Conservation (phyloP, 176 grass and related monocot species). For the Phragmites australis region DNA sequence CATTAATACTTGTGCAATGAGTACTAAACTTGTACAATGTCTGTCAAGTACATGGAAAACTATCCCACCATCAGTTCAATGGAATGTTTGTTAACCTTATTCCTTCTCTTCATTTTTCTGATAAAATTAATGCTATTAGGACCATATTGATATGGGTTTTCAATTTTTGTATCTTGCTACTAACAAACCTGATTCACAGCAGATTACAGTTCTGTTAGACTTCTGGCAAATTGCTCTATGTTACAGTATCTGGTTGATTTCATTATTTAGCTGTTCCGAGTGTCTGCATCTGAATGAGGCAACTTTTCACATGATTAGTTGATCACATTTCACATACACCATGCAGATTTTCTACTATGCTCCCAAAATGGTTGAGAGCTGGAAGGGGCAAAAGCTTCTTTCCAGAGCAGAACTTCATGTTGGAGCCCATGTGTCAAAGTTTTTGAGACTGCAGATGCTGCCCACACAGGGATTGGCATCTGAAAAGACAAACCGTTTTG, state of each 20-base stretch:
- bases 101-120: too few relatives aligned
- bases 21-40: too few relatives aligned
- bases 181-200: too few relatives aligned
- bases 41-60: too few relatives aligned
- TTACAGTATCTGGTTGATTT: not conserved
- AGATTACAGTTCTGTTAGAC: too few relatives aligned
- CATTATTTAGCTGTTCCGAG: not conserved
- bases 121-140: too few relatives aligned
- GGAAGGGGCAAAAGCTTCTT: slow-evolving; percentile 96
- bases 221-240: too few relatives aligned
- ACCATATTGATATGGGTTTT: too few relatives aligned
- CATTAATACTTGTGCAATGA: too few relatives aligned
- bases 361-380: slow-evolving; percentile 90
- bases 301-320: not conserved
- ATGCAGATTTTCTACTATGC: slow-evolving; percentile 96
- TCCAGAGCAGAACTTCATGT: slow-evolving; percentile 84
- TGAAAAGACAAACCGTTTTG: slow-evolving; percentile 90
- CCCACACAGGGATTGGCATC: slow-evolving; percentile 52
- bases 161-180: too few relatives aligned
- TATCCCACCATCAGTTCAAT: too few relatives aligned
- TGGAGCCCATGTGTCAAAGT: slow-evolving; percentile 74
- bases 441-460: slow-evolving; percentile 90
- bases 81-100: too few relatives aligned
- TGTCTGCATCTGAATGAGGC: not conserved
- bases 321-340: not conserved